These are phyloP conservation scores for Toxoplasma gondii DNA, from an alignment of 169 alveolate genomes.

Conservation along the genomic window DNA sequence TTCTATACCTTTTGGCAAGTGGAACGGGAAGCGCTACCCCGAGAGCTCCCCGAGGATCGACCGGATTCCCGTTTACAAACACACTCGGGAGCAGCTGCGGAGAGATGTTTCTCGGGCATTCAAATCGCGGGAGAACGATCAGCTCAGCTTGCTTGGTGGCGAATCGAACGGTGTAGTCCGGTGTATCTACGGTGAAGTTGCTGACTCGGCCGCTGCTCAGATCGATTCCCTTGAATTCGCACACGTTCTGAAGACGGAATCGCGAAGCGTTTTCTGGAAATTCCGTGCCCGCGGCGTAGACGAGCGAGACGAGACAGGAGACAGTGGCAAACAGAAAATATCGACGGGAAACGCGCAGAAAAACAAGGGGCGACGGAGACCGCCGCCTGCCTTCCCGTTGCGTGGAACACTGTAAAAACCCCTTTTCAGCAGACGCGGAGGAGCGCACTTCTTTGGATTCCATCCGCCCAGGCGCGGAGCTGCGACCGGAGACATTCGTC, in stretches of 20 bases:
- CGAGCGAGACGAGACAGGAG: too few relatives aligned
- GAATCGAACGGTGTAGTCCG: background rate
- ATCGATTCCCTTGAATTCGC: slow-evolving; percentile 8
- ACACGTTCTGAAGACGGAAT: background rate
- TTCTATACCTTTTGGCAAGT: background rate
- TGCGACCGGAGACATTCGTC: background rate
- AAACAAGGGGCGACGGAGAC: background rate
- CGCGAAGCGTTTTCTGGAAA: too few relatives aligned
- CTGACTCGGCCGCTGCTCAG: background rate
- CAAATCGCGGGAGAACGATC: background rate
- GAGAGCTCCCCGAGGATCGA: background rate
- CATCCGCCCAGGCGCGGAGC: background rate
- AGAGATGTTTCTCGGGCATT: background rate
- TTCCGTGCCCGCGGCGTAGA: too few relatives aligned
- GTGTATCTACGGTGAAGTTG: background rate
- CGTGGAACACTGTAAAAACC: background rate
- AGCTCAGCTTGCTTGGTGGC: background rate
- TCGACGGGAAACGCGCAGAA: background rate
- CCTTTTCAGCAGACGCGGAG: background rate
- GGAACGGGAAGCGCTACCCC: background rate
- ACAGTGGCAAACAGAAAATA: background rate
- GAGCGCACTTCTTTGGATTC: background rate
- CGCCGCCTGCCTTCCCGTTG: background rate
- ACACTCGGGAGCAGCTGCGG: background rate
- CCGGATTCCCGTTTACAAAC: background rate